A percentile compares a stretch with the other conserved stretches of the same genome.
Conservation (phyloP, 495 filamentous ascomycete species). For the Glutinoglossum americanum region DNA sequence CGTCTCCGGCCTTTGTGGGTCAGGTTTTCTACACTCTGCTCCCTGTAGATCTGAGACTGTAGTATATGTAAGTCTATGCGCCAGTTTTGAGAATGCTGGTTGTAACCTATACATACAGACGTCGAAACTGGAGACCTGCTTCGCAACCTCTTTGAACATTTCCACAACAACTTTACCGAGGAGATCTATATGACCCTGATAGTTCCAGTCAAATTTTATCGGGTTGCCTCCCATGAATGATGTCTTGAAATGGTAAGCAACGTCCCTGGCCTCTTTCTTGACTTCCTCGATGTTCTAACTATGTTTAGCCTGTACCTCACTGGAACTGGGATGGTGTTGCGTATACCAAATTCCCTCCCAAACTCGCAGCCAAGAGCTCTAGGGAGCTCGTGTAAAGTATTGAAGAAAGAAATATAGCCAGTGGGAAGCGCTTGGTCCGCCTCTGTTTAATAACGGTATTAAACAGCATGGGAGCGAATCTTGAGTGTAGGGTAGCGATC, state of each 20-base stretch:
- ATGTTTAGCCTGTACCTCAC: not conserved
- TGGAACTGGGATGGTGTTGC: not conserved
- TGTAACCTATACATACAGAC: no score
- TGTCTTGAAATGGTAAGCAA: not conserved
- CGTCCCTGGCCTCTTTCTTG: not conserved
- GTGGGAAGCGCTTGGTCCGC: not conserved
- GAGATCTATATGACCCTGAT: not conserved
- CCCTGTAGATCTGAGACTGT: no score
- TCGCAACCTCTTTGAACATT: not conserved
- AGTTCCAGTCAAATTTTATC: not conserved
- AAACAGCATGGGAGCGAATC: not conserved
- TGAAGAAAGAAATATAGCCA: not conserved
- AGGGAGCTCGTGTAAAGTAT: not conserved
- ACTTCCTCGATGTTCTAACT: not conserved
- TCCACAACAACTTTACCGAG: not conserved
- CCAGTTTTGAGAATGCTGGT: no score
- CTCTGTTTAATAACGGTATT: not conserved
- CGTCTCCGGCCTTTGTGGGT: no score
- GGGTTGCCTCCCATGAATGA: not conserved
- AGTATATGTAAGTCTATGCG: no score
- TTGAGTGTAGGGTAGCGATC: not conserved
- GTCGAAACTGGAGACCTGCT: not conserved
- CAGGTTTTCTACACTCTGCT: no score
- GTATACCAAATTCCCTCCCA: not conserved
- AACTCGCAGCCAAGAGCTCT: not conserved